These are phyloP conservation scores for Suhomyces coccinellae DNA, from an alignment of 1,139 yeast genomes.

Conservation along the genomic window DNA sequence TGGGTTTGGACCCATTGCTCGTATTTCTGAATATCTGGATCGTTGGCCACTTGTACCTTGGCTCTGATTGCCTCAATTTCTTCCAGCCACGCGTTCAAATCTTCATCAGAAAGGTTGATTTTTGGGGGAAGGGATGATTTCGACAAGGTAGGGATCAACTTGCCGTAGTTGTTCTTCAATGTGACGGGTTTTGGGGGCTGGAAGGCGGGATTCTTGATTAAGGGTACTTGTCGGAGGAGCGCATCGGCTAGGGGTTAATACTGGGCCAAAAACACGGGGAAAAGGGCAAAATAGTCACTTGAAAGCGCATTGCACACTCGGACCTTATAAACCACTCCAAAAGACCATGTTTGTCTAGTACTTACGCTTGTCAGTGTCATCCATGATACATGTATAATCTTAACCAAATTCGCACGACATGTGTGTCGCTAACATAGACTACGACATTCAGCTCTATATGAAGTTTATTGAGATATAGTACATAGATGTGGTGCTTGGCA, in stretches of 20 bases:
- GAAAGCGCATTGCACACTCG: too few relatives aligned
- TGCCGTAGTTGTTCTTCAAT: slow-evolving; percentile 51
- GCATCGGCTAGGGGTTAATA: slow-evolving; percentile 44
- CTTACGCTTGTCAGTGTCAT: slow-evolving; percentile 27
- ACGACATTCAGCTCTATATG: slow-evolving; percentile 1
- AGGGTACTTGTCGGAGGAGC: slow-evolving; percentile 55
- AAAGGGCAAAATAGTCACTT: background rate
- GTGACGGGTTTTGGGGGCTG: slow-evolving; percentile 61
- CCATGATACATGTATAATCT: slow-evolving; percentile 15
- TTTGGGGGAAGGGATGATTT: slow-evolving; percentile 43
- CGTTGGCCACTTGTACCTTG: slow-evolving; percentile 11
- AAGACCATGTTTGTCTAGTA: background rate
- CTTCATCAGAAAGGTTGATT: slow-evolving; percentile 29
- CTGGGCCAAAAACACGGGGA: background rate
- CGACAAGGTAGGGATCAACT: slow-evolving; percentile 37
- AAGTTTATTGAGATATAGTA: slow-evolving; percentile 6
- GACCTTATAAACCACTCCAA: too few relatives aligned
- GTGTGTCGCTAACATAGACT: background rate
- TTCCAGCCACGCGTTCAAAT: slow-evolving; percentile 31
- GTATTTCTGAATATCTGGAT: slow-evolving; percentile 21
- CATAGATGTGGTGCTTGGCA: slow-evolving; percentile 3
- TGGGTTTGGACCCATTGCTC: slow-evolving; percentile 37
- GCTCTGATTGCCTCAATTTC: slow-evolving; percentile 25
- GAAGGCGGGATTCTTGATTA: slow-evolving; percentile 54
- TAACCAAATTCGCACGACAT: background rate